phyloP scores from a whole-genome alignment of 768 basidiomycete genomes.

The Ramaria rubella region DNA sequence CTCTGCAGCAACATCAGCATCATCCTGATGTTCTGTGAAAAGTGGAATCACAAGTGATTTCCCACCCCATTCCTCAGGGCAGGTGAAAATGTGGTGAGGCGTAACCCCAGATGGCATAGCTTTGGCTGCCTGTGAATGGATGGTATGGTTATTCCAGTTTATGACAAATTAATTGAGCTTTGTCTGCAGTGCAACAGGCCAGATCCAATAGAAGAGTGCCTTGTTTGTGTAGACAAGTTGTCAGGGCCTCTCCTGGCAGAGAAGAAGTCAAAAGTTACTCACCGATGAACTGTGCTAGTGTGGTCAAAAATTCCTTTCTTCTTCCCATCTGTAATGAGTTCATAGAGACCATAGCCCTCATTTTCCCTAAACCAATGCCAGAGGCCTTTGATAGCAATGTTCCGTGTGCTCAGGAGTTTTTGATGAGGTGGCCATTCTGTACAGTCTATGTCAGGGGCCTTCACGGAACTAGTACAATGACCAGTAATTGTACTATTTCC shows the following conservation, averaged over 20 bases:
- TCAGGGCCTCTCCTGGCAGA: not conserved
- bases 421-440: conserved; percentile 15
- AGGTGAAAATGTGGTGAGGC: not conserved
- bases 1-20: not conserved
- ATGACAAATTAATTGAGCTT: not conserved
- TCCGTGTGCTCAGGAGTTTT: conserved; percentile 25
- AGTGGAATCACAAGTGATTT: not conserved
- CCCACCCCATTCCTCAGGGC: not conserved
- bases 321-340: not conserved
- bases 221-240: not conserved
- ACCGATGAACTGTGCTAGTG: not conserved
- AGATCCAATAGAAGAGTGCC: conserved; percentile 5
- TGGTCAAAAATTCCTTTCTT: not conserved
- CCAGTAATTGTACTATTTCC: not conserved
- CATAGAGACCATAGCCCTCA: conserved; percentile 7
- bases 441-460: conserved; percentile 20
- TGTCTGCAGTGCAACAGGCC: not conserved
- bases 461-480: conserved; percentile 14
- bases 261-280: not conserved
- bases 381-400: conserved; percentile 26
- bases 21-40: not conserved
- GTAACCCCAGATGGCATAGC: not conserved
- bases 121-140: not conserved
- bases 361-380: conserved; percentile 24
- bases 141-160: not conserved